phyloP scores from a whole-genome alignment of 2,329 filamentous ascomycete genomes.

The Ciborinia camelliae region DNA sequence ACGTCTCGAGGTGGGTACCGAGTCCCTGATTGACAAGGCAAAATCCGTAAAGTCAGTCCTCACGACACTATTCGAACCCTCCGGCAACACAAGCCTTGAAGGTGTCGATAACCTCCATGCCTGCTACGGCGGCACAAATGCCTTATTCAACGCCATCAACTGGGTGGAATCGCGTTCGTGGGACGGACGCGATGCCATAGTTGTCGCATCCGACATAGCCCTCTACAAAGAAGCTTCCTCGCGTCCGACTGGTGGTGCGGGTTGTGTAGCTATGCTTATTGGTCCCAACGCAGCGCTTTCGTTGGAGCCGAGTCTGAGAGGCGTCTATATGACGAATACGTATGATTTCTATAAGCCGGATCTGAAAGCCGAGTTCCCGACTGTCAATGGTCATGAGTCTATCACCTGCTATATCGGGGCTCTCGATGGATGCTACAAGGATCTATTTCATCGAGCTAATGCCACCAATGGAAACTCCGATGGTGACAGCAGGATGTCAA shows the following conservation, averaged over 20 bases:
- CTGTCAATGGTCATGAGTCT: conserved; percentile 8
- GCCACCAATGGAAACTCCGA: background rate
- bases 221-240: conserved; percentile 7
- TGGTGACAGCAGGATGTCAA: background rate
- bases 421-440: conserved; percentile 4
- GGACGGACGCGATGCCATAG: background rate
- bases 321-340: conserved; percentile 1
- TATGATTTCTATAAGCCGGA: conserved; percentile 19
- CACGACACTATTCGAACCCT: conserved; percentile 72
- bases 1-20: conserved; percentile 79
- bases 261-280: conserved; percentile 12
- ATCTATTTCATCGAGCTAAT: background rate
- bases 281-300: conserved; percentile 6
- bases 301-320: background rate
- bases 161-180: conserved; percentile 52
- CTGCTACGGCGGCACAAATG: conserved; percentile 84
- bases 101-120: conserved; percentile 80
- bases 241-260: conserved; percentile 8
- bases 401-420: conserved; percentile 7
- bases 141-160: conserved; percentile 78
- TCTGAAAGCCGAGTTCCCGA: background rate
- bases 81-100: conserved; percentile 76
- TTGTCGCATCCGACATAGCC: conserved; percentile 9
- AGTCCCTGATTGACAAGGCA: conserved; percentile 84
- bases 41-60: conserved; percentile 87